phyloP scores from a whole-genome alignment of 306 rosid species.

The Sophora flavescens region DNA sequence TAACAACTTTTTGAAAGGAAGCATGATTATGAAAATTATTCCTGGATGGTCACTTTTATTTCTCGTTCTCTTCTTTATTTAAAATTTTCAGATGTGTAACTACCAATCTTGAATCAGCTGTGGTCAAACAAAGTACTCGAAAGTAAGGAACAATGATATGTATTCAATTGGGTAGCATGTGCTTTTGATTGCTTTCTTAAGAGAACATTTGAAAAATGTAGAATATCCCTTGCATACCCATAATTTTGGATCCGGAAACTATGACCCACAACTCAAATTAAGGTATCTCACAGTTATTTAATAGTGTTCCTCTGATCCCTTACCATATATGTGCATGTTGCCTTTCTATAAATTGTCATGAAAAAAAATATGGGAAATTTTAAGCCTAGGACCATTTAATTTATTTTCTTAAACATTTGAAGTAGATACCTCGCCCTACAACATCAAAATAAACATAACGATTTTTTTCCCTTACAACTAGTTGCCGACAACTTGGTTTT shows the following conservation, averaged over 20 bases:
- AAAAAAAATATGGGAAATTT: slow-evolving; percentile 9
- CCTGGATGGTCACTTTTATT: neutral
- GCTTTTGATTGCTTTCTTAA: slow-evolving; percentile 49
- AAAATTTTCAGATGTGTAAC: slow-evolving; percentile 8
- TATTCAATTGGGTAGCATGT: slow-evolving; percentile 54
- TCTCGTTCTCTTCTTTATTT: neutral
- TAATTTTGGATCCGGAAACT: slow-evolving; percentile 41
- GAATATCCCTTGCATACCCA: slow-evolving; percentile 41
- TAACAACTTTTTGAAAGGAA: slow-evolving; percentile 42
- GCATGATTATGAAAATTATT: slow-evolving; percentile 30
- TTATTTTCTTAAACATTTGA: slow-evolving; percentile 23
- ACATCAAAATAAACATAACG: no score
- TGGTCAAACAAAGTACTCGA: slow-evolving; percentile 54
- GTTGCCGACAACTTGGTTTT: no score
- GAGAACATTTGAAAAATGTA: slow-evolving; percentile 39
- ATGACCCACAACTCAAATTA: slow-evolving; percentile 41
- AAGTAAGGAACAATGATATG: slow-evolving; percentile 50
- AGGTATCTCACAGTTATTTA: neutral
- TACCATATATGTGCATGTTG: neutral
- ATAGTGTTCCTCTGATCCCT: neutral
- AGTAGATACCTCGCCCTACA: neutral
- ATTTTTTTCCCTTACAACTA: no score
- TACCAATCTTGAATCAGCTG: neutral
- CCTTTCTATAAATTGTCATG: neutral
- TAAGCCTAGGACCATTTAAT: neutral